phyloP scores from a whole-genome alignment of 495 filamentous ascomycete genomes.

The Xylaria flabelliformis region DNA sequence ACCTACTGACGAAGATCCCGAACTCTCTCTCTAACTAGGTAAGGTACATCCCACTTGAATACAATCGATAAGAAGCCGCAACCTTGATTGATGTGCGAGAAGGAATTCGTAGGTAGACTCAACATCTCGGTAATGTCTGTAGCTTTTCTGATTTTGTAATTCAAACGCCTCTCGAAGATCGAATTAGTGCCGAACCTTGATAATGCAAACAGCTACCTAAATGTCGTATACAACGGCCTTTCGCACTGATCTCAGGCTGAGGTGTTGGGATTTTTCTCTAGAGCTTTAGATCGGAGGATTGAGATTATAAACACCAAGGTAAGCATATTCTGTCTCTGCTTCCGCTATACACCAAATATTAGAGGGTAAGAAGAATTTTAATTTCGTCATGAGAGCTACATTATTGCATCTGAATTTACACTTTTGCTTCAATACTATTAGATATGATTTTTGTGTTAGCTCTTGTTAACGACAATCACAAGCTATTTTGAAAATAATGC shows the following conservation, averaged over 20 bases:
- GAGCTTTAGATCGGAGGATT: background rate
- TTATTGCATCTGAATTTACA: background rate
- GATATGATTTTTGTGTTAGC: background rate
- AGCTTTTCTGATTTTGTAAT: background rate
- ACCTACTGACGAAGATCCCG: too few species aligned
- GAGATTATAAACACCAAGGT: constrained; percentile 16
- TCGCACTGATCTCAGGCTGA: background rate
- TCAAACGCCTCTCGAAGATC: background rate
- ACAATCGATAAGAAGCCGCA: background rate
- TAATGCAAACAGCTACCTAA: background rate
- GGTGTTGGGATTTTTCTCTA: background rate
- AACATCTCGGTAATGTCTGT: background rate
- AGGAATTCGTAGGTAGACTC: too few species aligned
- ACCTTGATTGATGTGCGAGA: too few species aligned
- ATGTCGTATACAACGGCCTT: background rate
- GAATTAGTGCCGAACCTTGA: background rate
- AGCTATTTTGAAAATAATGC: constrained; percentile 6
- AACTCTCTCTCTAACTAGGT: too few species aligned
- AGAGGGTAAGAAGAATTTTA: background rate
- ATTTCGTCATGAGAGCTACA: background rate
- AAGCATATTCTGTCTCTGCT: background rate
- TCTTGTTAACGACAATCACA: background rate
- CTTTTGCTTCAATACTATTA: too few species aligned
- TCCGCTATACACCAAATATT: background rate
- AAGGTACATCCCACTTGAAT: too few species aligned